Base-by-base conservation (phyloP, 805 yeast genomes). In the Candida germanica region DNA sequence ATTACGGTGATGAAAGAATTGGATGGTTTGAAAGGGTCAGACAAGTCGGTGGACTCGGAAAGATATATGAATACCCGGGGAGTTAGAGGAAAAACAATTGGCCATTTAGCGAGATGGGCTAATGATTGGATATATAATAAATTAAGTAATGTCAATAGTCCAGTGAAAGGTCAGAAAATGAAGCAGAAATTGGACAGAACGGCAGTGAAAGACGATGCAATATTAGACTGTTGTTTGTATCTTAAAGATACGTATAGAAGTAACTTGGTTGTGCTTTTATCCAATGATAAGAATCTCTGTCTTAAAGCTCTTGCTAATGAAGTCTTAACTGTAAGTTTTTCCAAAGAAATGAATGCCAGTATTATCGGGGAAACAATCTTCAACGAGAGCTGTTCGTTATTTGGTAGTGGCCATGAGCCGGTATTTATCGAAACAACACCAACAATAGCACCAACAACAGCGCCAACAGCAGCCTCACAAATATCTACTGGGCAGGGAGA, bases 211-310 rank as follows among this genome's bases (percentile, higher is more conserved):
- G 97, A 89, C 57, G 95, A 88, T 50, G 73, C 95, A 0, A 88
- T 89, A 42, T 59, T 88, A 27, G 96, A 89, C 55, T 87, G 96
- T 54, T 83, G 94, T 48, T 50, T 83, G 17, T 87, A 73, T 51
- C 79, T 81, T 39, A 68, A 73, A 41, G 57, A 62, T 9, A 56
- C 59, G 10, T 45, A 54, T 33, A 48, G 56, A 3, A 47, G 57
- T 4, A 48, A 56, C 8, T 47, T 67, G 15, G 83, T 82, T 6
- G 71, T 88, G 2, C 55, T 86, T 17, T 50, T 88, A 40, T 82
- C 96, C 0, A 85, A 89, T 53, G 97, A 89, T 55, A 83, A 79
- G 47, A 89, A 88, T 53, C 65, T 89, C 6, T 87, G 96, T 55
- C 56, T 76, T 43, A 84, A 83, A 55, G 94, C 96, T 0, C 58